phyloP scores from a whole-genome alignment of 805 yeast species.

The Cyberlindnera maritima region DNA sequence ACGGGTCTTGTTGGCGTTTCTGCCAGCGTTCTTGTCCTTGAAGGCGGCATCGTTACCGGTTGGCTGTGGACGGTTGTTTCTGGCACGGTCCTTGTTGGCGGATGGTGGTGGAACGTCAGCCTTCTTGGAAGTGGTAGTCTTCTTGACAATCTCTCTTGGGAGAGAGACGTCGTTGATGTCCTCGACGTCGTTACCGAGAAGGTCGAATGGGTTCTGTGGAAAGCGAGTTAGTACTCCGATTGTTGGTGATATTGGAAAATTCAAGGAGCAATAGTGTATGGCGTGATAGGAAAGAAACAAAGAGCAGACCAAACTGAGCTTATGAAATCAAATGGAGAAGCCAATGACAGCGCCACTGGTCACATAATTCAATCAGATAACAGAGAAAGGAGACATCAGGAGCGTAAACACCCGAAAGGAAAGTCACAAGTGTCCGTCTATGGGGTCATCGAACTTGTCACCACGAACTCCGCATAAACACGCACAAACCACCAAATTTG shows the following conservation, averaged over 20 bases:
- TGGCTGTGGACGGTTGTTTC: constrained; percentile 63
- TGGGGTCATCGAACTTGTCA: constrained; percentile 1
- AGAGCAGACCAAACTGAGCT: background rate
- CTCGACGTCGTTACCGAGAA: constrained; percentile 86
- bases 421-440: background rate
- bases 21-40: constrained; percentile 71
- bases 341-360: too few relatives aligned
- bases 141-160: constrained; percentile 78
- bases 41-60: constrained; percentile 90
- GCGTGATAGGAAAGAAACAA: background rate
- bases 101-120: constrained; percentile 77
- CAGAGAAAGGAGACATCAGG: background rate
- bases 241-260: background rate
- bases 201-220: constrained; percentile 69
- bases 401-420: background rate
- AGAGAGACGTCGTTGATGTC: constrained; percentile 57
- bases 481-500: constrained; percentile 3
- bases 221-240: constrained; percentile 12
- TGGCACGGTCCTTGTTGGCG: constrained; percentile 78
- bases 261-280: background rate
- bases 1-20: constrained; percentile 48
- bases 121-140: constrained; percentile 83
- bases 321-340: background rate
- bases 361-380: background rate
- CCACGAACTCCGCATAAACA: constrained; percentile 5